These are phyloP conservation scores for Cercophora sp. DNA, from an alignment of 495 filamentous ascomycete species.

Conservation along the genomic window DNA sequence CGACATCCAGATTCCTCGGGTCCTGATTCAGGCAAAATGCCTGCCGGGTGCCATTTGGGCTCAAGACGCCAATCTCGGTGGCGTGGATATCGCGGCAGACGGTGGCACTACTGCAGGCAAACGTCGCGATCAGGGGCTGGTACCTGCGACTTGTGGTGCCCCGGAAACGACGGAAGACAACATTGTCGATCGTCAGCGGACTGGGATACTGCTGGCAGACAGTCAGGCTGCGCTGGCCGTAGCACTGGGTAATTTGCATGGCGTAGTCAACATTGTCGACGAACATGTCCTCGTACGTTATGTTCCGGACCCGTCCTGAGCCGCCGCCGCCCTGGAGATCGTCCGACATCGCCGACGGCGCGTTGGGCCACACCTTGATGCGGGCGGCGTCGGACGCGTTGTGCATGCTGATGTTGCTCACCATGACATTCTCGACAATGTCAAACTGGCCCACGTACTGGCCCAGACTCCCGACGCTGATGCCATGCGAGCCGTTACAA, in stretches of 20 bases:
- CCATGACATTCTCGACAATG: conserved; percentile 50
- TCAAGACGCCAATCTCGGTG: conserved; percentile 47
- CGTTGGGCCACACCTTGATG: conserved; percentile 49
- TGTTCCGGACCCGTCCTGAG: conserved; percentile 40
- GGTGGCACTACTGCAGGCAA: conserved; percentile 51
- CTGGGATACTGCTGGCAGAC: conserved; percentile 54
- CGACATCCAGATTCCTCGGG: conserved; percentile 37
- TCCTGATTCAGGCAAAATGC: conserved; percentile 56
- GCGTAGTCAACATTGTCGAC: conserved; percentile 56
- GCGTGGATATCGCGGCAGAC: conserved; percentile 54
- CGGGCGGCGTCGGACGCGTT: conserved; percentile 55
- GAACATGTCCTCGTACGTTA: conserved; percentile 56
- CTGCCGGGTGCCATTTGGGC: conserved; percentile 45
- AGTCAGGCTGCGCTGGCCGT: conserved; percentile 58
- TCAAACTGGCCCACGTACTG: conserved; percentile 52
- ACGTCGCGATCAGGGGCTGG: conserved; percentile 18
- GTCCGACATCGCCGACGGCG: conserved; percentile 23
- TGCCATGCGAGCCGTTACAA: conserved; percentile 57
- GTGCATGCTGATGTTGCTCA: conserved; percentile 54
- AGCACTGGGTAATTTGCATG: conserved; percentile 63
- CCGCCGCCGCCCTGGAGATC: conserved; percentile 33
- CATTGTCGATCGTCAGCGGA: conserved; percentile 18
- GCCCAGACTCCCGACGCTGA: conserved; percentile 56
- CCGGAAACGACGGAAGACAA: conserved; percentile 18
- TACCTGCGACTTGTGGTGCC: conserved; percentile 21